A percentile compares a stretch with the other conserved stretches of the same genome.
These are phyloP conservation scores for Fusarium siculi DNA, from an alignment of 2,329 filamentous ascomycete species.

Conservation along the genomic window DNA sequence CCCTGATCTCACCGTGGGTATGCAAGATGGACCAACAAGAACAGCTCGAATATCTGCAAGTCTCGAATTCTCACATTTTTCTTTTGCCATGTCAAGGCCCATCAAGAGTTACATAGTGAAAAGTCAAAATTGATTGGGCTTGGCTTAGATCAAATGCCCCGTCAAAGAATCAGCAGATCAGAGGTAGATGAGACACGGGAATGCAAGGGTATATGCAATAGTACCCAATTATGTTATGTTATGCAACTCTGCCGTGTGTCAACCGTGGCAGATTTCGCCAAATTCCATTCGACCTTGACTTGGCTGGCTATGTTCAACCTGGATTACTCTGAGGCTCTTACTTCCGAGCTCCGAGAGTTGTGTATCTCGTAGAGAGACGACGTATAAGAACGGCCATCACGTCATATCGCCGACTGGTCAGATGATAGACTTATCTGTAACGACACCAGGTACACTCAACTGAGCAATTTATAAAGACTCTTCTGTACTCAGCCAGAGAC, in stretches of 20 bases:
- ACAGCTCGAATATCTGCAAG: slow-evolving; percentile 16
- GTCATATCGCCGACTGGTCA: neutral
- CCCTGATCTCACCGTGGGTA: slow-evolving; percentile 5
- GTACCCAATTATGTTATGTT: slow-evolving; percentile 17
- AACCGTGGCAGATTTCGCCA: slow-evolving; percentile 18
- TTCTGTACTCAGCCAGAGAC: neutral
- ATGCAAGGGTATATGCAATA: slow-evolving; percentile 26
- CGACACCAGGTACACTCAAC: neutral
- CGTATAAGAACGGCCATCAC: neutral
- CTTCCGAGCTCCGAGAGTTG: neutral
- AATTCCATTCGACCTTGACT: neutral
- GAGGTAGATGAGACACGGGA: slow-evolving; percentile 2
- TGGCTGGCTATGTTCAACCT: slow-evolving; percentile 2
- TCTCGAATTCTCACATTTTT: slow-evolving; percentile 14
- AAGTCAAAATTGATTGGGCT: slow-evolving; percentile 14
- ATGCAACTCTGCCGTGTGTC: slow-evolving; percentile 17
- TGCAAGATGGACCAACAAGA: slow-evolving; percentile 17
- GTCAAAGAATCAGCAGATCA: slow-evolving; percentile 18
- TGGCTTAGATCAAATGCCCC: slow-evolving; percentile 20
- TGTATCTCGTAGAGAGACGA: neutral
- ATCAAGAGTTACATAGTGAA: neutral
- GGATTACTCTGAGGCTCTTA: neutral
- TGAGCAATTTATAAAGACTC: slow-evolving; percentile 3
- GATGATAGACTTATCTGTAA: neutral
- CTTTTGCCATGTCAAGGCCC: neutral